Conservation (phyloP, 257 asterid genomes). For the Solanum tacnaense region DNA sequence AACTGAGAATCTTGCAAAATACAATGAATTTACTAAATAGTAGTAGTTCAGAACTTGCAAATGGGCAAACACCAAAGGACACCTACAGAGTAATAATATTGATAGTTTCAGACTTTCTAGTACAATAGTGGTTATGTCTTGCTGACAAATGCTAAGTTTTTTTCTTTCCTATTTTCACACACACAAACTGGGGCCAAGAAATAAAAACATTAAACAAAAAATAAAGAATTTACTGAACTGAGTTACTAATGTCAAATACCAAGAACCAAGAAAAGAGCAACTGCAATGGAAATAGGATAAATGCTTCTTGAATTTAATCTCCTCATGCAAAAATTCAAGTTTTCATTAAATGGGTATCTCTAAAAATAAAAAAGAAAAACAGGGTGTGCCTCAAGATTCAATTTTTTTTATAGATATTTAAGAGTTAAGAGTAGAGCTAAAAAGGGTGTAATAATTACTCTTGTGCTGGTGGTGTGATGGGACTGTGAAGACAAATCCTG, state of each 20-base stretch:
- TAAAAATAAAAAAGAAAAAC: background rate
- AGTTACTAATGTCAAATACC: constrained; percentile 38
- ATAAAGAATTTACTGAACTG: background rate
- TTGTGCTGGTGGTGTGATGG: background rate
- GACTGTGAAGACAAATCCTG: background rate
- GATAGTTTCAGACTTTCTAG: background rate
- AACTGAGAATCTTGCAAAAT: background rate
- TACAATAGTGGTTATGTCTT: background rate
- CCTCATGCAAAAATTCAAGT: constrained; percentile 2
- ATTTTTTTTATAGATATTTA: too few relatives aligned
- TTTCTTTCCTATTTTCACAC: background rate
- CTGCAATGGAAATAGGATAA: background rate
- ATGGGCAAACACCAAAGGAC: constrained; percentile 3
- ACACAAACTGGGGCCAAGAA: background rate
- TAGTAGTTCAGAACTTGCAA: background rate
- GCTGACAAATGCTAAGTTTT: background rate
- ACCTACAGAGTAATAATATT: background rate
- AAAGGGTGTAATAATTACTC: constrained; percentile 5
- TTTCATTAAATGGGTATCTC: background rate
- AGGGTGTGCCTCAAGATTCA: background rate
- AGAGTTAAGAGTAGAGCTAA: background rate
- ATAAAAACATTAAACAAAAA: background rate
- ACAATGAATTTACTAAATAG: background rate
- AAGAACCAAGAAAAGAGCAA: constrained; percentile 25
- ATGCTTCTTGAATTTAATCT: constrained; percentile 3